Evolutionary conservation across 768 basidiomycete genomes (phyloP).

Genomic region (Lentinula boryana): DNA sequence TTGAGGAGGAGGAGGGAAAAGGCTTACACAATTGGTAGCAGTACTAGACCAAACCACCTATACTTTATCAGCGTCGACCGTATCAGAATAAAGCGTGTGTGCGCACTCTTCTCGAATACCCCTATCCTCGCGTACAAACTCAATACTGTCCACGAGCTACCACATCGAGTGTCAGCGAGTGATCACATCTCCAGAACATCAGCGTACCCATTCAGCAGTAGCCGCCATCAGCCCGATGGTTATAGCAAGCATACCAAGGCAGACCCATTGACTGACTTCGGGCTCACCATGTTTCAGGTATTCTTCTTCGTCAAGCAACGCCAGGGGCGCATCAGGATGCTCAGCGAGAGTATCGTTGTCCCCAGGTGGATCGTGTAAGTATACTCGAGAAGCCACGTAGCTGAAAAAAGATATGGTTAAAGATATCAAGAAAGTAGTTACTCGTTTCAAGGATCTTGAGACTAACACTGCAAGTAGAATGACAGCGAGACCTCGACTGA

Average conservation of each 20-base stretch:
- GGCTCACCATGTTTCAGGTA: conserved; percentile 36
- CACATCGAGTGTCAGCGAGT: not conserved
- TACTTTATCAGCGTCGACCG: not conserved
- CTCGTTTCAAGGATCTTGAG: not conserved
- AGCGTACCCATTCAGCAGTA: conserved; percentile 67
- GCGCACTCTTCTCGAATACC: conserved; percentile 49
- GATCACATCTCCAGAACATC: not conserved
- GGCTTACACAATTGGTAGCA: conserved; percentile 52
- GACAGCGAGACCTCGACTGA: conserved; percentile 63
- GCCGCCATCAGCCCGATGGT: conserved; percentile 58
- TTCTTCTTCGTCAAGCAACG: conserved; percentile 33
- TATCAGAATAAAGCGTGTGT: not conserved
- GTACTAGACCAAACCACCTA: conserved; percentile 70
- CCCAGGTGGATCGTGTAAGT: conserved; percentile 66
- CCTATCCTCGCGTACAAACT: conserved; percentile 38
- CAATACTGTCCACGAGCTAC: conserved; percentile 62
- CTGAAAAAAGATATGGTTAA: conserved; percentile 21
- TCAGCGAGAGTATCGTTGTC: conserved; percentile 38
- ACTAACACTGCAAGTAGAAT: conserved; percentile 56
- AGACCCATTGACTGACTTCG: conserved; percentile 58
- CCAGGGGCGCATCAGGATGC: conserved; percentile 38
- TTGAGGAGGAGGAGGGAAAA: not conserved
- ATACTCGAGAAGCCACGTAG: conserved; percentile 64
- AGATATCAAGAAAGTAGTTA: not conserved
- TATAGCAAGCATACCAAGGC: conserved; percentile 43